Evolutionary conservation across 257 asterid species (phyloP), one percentile per base, ranked within the genome.

Genomic region (Catharanthus roseus): DNA sequence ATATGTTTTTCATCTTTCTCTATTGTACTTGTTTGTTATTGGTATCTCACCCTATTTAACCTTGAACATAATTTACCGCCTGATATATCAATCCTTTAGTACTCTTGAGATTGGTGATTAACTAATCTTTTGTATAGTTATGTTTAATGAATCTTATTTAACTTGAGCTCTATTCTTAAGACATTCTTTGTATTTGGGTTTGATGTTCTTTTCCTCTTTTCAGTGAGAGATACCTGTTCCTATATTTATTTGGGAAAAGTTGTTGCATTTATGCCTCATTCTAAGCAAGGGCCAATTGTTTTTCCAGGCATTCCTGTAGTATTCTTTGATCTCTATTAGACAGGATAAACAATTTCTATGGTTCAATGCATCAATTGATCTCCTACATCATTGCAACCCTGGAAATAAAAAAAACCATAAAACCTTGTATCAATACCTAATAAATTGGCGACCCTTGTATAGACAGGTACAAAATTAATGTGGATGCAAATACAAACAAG

Each of bases 111-210:
- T 19, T n/a, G 24, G 61, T 31, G 44, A 56, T 38, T 65, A 23
- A 44, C 47, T 38, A 45, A 55, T 39, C 9, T 3, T 33, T 76
- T 79, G 80, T 75, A 75, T 75, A 72, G 9, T 31, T n/a, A 5
- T 33, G 24, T 67, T 18, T 21, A 49, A 1, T 41, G 15, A 31
- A 61, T 16, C 66, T 34, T 19, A 19, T 19, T 5, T 31, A 33
- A 7, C 54, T 49, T 3, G 4, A 49, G 6, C 12, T 54, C 28
- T 36, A n/a, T 51, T 51, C 15, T 42, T 11, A 45, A 58, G 61
- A 16, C 13, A 19, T 0, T 69, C 4, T 42, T 3, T 69, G 29
- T 53, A n/a, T n/a, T 54, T 36, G 8, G n/a, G 13, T 23, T 16
- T n/a, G 31, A 29, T 5, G 18, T 55, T 55, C 36, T 51, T 23